Conservation (phyloP, 441 rosid species). For the Eruca vesicaria region DNA sequence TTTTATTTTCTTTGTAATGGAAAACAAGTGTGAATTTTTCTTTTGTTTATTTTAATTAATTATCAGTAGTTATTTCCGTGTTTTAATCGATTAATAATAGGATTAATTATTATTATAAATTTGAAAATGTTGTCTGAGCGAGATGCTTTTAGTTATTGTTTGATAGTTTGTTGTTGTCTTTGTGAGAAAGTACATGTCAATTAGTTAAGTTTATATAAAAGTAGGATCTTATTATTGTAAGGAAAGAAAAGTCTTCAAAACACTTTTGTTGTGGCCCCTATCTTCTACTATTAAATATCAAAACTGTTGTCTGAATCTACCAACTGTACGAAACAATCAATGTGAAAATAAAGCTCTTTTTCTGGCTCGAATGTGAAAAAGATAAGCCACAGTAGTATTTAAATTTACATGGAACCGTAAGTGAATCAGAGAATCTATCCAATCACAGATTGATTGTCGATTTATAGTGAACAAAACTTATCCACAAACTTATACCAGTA, state of each 20-base stretch:
- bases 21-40: slow-evolving; percentile 11
- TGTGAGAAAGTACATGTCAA: neutral
- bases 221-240: neutral
- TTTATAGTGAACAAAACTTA: neutral
- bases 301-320: slow-evolving; percentile 1
- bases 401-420: neutral
- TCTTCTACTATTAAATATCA: neutral
- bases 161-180: neutral
- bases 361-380: neutral
- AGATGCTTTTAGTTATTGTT: neutral
- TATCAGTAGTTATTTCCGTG: slow-evolving; percentile 14
- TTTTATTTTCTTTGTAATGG: neutral
- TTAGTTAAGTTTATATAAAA: neutral
- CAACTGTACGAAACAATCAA: neutral
- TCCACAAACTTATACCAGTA: neutral
- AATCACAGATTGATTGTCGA: neutral
- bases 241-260: neutral
- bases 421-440: neutral
- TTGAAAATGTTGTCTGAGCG: neutral
- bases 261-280: neutral
- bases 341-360: neutral
- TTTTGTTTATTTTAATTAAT: neutral
- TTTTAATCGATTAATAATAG: slow-evolving; percentile 5
- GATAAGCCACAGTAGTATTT: neutral
- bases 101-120: neutral